These are phyloP conservation scores for Pythium folliculosum DNA, from an alignment of 352 stramenopile genomes.

Conservation along the genomic window DNA sequence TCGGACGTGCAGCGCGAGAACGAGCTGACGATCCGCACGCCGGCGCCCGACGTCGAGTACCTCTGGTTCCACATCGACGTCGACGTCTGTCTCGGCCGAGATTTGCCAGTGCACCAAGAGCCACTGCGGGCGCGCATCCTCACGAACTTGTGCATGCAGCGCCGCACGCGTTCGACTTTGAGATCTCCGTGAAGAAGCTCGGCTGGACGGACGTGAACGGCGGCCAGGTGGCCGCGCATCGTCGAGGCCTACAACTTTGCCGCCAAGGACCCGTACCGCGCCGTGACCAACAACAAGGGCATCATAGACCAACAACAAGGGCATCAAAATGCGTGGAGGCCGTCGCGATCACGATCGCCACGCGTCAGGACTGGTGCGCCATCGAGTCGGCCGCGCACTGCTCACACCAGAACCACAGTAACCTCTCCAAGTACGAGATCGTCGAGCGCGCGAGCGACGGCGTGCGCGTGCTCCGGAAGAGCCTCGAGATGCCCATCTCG, in stretches of 20 bases:
- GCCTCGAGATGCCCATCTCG: slow-evolving; percentile 75
- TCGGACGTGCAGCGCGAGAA: slow-evolving; percentile 69
- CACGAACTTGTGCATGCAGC: slow-evolving; percentile 87
- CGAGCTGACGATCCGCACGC: slow-evolving; percentile 53
- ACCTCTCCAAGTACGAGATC: slow-evolving; percentile 76
- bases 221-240: slow-evolving; percentile 69
- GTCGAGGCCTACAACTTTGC: slow-evolving; percentile 88
- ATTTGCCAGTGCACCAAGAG: slow-evolving; percentile 64
- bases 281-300: slow-evolving; percentile 44
- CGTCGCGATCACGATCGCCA: slow-evolving; percentile 79
- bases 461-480: slow-evolving; percentile 61
- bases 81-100: slow-evolving; percentile 83
- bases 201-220: slow-evolving; percentile 82
- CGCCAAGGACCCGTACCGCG: slow-evolving; percentile 76
- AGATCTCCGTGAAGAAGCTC: slow-evolving; percentile 74
- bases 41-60: slow-evolving; percentile 37
- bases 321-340: slow-evolving; percentile 49
- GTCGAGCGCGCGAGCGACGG: slow-evolving; percentile 35
- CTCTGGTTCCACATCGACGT: slow-evolving; percentile 87
- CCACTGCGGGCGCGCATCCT: slow-evolving; percentile 75
- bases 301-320: too few species aligned
- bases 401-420: too few species aligned
- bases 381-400: slow-evolving; percentile 85
- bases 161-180: slow-evolving; percentile 66
- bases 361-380: slow-evolving; percentile 85